phyloP scores from a whole-genome alignment of 2,329 filamentous ascomycete genomes.

The Penicillium digitatum region DNA sequence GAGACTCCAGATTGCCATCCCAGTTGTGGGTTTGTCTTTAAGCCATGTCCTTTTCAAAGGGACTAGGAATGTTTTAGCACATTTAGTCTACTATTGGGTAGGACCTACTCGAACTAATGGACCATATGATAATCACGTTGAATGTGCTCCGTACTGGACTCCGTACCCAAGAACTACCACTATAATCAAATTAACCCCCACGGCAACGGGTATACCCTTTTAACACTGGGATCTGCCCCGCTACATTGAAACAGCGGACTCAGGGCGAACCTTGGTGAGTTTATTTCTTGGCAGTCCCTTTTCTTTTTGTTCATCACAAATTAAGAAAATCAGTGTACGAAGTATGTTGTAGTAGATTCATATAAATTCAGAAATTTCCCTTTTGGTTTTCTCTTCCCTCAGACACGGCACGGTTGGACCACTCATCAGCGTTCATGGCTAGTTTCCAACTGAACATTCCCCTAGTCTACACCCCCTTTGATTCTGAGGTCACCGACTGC shows the following conservation, averaged over 20 bases:
- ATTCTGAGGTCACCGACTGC: conserved; percentile 20
- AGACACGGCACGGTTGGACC: conserved; percentile 24
- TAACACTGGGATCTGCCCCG: conserved; percentile 36
- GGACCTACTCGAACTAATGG: neutral
- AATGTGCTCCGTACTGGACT: neutral
- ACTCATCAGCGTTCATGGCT: conserved; percentile 9
- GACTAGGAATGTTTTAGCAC: neutral
- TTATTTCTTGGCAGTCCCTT: conserved; percentile 28
- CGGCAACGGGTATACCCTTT: conserved; percentile 33
- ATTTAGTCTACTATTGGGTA: neutral
- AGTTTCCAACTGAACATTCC: conserved; percentile 22
- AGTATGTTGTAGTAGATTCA: no score
- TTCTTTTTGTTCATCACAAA: conserved; percentile 1
- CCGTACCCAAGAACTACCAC: neutral
- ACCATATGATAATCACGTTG: neutral
- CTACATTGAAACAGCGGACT: conserved; percentile 30
- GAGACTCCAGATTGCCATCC: neutral
- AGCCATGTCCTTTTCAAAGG: neutral
- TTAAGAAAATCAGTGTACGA: neutral
- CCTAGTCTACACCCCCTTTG: conserved; percentile 10
- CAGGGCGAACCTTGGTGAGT: conserved; percentile 33
- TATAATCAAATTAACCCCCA: conserved; percentile 19
- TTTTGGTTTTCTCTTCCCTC: conserved; percentile 6
- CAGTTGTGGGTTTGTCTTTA: neutral
- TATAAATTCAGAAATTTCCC: neutral